Base-by-base conservation (phyloP, 78 protist species). In the Creolimax fragrantissima region DNA sequence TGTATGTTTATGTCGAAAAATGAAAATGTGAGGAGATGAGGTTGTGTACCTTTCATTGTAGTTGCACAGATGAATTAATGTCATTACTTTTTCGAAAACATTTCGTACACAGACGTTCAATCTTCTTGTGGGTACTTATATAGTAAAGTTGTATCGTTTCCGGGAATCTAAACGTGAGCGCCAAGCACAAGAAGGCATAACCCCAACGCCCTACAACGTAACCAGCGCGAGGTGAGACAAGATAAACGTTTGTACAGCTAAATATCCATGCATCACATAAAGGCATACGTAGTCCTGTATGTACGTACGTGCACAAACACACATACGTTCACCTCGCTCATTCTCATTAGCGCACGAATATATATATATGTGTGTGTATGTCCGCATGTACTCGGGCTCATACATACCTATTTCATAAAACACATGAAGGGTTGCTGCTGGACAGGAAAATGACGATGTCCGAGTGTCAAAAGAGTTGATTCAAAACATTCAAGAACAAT, bases 91-190 rank as follows among this genome's bases (percentile, higher is more conserved):
- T n/a, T n/a, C n/a, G n/a, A n/a, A n/a, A n/a, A n/a, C n/a, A n/a
- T n/a, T n/a, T n/a, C n/a, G n/a, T n/a, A n/a, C n/a, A n/a, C 74
- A 35, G 47, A 17, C 3, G 39, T 90, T 93, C 42, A 44, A 39
- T 35, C 3, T 90, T 11, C 3, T 85, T 35, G 88, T 93, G 39
- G 5, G 91, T 35, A 89, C 90, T 90, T 90, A 37, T 84, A 39
- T 93, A 7, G 2, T 2, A 85, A 3, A 5, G 84, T 37, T 89
- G 58, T 86, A 89, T 83, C 35, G 45, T 35, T 3, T 44, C 83
- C 91, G 91, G 4, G 44, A 4, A 42, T 44, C 35, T 4, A 32
- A 5, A 4, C 91, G 91, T 41, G 41, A 84, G 88, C 44, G 41
- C 88, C 35, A 84, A 2, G 88, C 7, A 35, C 44, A 84, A 11